A percentile compares a stretch with the other conserved stretches of the same genome.
Evolutionary conservation across 2,329 filamentous ascomycete genomes (phyloP).

Genomic region (Cordyceps fumosorosea): DNA sequence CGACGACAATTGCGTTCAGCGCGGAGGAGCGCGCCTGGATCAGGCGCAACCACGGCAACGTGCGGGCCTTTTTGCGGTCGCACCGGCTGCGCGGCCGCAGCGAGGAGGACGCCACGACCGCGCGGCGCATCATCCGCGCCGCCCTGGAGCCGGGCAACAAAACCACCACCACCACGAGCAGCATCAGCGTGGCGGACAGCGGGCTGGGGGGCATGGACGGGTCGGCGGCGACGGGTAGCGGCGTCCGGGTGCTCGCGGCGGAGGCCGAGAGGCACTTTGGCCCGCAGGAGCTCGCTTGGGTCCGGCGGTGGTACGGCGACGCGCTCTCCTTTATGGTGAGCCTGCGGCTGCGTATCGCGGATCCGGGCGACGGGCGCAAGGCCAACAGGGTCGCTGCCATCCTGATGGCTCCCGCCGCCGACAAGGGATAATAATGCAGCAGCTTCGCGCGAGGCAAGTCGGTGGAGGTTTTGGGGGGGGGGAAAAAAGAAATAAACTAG

Average conservation of each 20-base stretch:
- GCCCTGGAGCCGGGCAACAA: background rate
- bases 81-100: background rate
- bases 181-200: background rate
- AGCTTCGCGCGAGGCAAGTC: background rate
- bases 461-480: no score
- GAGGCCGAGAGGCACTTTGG: background rate
- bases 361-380: background rate
- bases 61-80: background rate
- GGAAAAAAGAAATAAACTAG: no score
- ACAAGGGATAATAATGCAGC: background rate
- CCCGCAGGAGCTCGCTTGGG: background rate
- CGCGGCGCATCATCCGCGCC: background rate
- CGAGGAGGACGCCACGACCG: background rate
- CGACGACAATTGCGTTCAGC: background rate
- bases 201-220: background rate
- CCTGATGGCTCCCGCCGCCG: background rate
- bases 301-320: background rate
- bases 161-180: background rate
- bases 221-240: background rate
- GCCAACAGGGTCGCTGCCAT: constrained; percentile 1
- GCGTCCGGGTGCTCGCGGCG: background rate
- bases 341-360: background rate
- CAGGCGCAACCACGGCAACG: background rate
- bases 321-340: background rate
- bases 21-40: background rate